Base-by-base conservation (phyloP, 169 alveolate genomes). In the Cardiosporidium cionae region DNA sequence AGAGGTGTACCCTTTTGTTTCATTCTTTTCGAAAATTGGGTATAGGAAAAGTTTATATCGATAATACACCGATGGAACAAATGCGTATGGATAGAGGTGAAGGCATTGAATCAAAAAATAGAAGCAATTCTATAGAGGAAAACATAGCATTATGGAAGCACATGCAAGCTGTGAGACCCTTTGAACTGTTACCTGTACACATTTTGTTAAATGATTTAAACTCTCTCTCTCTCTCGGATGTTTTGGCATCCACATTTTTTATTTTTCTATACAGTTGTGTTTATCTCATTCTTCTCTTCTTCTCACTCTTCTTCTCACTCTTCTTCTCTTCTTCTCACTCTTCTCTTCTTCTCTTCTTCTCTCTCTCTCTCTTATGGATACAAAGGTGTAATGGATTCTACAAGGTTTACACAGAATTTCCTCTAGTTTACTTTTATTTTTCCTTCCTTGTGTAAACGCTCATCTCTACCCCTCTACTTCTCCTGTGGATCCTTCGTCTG, bases 41-140 rank as follows among this genome's bases (percentile, higher is more conserved):
- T 16, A 70, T 76, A 82, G 98, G 94, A 7, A 72, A 74, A 32
- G 98, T 98, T 2, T 97, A 97, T 84, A 95, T 96, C 72, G 99
- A 97, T 78, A 96, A 96, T 81, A 96, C 99, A 7, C 92, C 92
- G 35, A 94, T 90, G 25, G 98, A 95, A 25, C 76, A 89, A 68
- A 97, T 97, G 99, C 90, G 97, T 76, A 88, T 91, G 53, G 96
- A 96, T 80, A 91, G 99, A 74, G 94, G 90, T 23, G 95, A 92
- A 68, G 98, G 99, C 29, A 86, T 92, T 9, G 98, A 92, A 79
- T 79, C 85, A 67, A 80, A 70, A 9, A 78, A 89, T 58, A 84
- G 99, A 71, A 78, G 85, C 32, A 80, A 84, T 65, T 36, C 94
- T 0, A 91, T 92, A 4, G 98, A 97, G 69, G 93, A 91, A n/a